A percentile compares a stretch with the other conserved stretches of the same genome.
phyloP scores from a whole-genome alignment of 1,284 basidiomycete genomes.

The Cryptococcus deneoformans region DNA sequence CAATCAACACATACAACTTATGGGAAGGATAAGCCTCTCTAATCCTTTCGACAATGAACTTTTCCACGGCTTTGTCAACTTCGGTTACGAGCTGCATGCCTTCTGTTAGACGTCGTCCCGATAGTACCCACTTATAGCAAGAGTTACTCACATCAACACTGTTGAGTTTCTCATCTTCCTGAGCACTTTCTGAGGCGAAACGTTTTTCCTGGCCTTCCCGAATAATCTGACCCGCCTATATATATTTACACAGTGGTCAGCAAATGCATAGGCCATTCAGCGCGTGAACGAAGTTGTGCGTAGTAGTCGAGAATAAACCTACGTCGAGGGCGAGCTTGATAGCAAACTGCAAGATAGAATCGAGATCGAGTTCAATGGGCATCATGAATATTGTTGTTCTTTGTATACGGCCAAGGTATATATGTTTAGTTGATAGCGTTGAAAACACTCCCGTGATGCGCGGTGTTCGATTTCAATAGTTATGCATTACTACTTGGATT shows the following conservation, averaged over 20 bases:
- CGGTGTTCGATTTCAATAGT: too few relatives aligned
- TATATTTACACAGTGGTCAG: background rate
- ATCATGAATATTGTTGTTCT: slow-evolving; percentile 9
- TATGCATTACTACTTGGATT: too few relatives aligned
- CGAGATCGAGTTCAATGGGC: slow-evolving; percentile 55
- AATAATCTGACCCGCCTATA: slow-evolving; percentile 52
- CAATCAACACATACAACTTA: slow-evolving; percentile 63
- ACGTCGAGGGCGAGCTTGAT: slow-evolving; percentile 60
- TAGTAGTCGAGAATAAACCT: slow-evolving; percentile 3
- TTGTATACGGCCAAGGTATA: too few relatives aligned
- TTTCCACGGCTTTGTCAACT: slow-evolving; percentile 90
- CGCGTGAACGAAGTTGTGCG: background rate
- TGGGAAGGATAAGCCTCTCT: slow-evolving; percentile 68
- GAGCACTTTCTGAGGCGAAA: slow-evolving; percentile 53
- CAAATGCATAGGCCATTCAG: background rate
- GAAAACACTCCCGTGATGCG: too few relatives aligned
- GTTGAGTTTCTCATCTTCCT: slow-evolving; percentile 81
- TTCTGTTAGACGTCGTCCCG: slow-evolving; percentile 2
- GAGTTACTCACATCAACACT: slow-evolving; percentile 64
- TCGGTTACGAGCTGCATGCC: slow-evolving; percentile 74
- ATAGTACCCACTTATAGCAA: background rate
- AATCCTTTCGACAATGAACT: slow-evolving; percentile 73
- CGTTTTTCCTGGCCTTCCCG: slow-evolving; percentile 49
- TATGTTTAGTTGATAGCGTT: too few relatives aligned
- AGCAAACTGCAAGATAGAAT: slow-evolving; percentile 68